Percentiles rank a stretch among this genome's conserved stretches.
Conservation (phyloP, 805 yeast species). For the Cyberlindnera suaveolens region DNA sequence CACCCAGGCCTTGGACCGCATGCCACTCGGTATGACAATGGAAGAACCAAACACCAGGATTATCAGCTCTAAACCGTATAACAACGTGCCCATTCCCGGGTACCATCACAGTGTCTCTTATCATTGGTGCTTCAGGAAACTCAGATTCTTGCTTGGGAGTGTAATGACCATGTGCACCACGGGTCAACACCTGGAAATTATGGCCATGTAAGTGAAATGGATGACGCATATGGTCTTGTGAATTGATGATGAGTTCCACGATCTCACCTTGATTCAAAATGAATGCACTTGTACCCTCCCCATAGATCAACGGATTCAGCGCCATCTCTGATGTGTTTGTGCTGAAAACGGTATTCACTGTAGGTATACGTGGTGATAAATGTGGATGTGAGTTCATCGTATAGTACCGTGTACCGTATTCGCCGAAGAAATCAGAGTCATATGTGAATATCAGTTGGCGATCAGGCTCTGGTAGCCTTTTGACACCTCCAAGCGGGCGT, state of each 20-base stretch:
- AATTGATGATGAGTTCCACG: slow-evolving; percentile 71
- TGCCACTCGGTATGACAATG: slow-evolving; percentile 91
- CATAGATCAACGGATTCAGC: slow-evolving; percentile 55
- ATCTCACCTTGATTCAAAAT: slow-evolving; percentile 55
- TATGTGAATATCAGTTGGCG: slow-evolving; percentile 45
- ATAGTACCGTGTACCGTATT: slow-evolving; percentile 64
- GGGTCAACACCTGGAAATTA: slow-evolving; percentile 53
- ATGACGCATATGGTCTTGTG: slow-evolving; percentile 71
- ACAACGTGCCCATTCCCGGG: slow-evolving; percentile 62
- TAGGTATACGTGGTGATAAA: slow-evolving; percentile 64
- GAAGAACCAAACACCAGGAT: slow-evolving; percentile 93
- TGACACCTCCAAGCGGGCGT: slow-evolving; percentile 29
- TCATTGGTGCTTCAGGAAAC: slow-evolving; percentile 50
- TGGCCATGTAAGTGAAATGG: slow-evolving; percentile 80
- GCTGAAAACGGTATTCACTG: slow-evolving; percentile 57
- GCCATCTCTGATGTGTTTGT: slow-evolving; percentile 41
- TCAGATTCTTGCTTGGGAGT: slow-evolving; percentile 9
- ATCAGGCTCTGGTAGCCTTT: slow-evolving; percentile 48
- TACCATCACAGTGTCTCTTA: slow-evolving; percentile 70
- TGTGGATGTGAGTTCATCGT: slow-evolving; percentile 62
- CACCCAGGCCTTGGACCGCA: slow-evolving; percentile 72
- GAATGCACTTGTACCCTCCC: slow-evolving; percentile 59
- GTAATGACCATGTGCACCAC: slow-evolving; percentile 34
- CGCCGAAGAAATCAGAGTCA: slow-evolving; percentile 51
- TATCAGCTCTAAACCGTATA: slow-evolving; percentile 67